Base-by-base conservation (phyloP, 108 stramenopile species). In the Chaetoceros tenuissimus region DNA sequence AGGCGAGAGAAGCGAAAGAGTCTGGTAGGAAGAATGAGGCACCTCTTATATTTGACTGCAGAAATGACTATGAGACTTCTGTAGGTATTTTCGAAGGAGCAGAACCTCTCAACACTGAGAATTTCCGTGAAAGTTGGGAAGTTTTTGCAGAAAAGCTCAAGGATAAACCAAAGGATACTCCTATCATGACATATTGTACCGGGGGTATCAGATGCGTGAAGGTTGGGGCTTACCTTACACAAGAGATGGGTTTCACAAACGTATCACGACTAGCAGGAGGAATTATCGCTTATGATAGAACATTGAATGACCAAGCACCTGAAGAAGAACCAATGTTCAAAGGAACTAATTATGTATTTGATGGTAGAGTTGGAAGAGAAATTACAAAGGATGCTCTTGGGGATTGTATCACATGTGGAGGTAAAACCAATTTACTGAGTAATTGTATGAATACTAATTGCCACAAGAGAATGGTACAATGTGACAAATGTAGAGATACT, bases 261-360 rank as follows among this genome's bases (percentile, higher is more conserved):
- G 93, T 95, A 8, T 75, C 79, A 22, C 82, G 97, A 30, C 73
- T 98, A 24, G 89, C 87, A 23, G 96, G 97, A 19, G 96, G 97
- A 8, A 87, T 98, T 49, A 87, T 98, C 56, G 89, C 81, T 24
- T 97, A 97, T 65, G 89, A 94, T 68, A 78, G 89, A 17, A 81
- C 81, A 24, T 62, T 94, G 22, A 75, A 74, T 27, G 74, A 86
- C 27, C 67, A 81, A 28, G 63, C 64, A 1, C 60, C 73, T 18
- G 77, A 68, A n/a, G 84, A 84, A 61, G 82, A 85, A 66, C 71
- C 85, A 17, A 65, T 85, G 66, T 94, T 94, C 74, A 85, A 89
- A 58, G 97, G 97, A 18, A 79, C 87, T 22, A 98, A 98, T 59
- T 96, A 95, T 71, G 97, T 98, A n/a, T 98, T 98, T 68, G 95